Evolutionary conservation across 2,329 filamentous ascomycete species (phyloP).

Genomic region (Fusarium robinianum): DNA sequence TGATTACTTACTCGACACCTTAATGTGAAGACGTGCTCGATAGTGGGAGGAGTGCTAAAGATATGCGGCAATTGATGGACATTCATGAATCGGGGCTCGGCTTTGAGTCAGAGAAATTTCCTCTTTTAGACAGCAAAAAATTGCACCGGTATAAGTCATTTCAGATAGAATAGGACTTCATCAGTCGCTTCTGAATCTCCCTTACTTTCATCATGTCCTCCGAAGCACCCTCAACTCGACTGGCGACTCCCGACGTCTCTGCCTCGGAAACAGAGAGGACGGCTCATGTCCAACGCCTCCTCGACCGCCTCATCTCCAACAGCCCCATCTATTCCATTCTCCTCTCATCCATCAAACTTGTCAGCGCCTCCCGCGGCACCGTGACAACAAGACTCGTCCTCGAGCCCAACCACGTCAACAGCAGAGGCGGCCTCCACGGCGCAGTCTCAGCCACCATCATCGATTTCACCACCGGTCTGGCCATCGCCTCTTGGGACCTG

Average conservation of each 20-base stretch:
- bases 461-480: conserved; percentile 75
- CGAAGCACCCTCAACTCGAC: conserved; percentile 17
- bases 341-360: conserved; percentile 49
- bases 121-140: neutral
- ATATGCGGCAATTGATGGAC: conserved; percentile 31
- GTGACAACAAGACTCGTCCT: conserved; percentile 56
- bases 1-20: too few relatives aligned
- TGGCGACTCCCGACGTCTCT: conserved; percentile 16
- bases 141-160: neutral
- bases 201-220: conserved; percentile 16
- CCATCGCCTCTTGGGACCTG: conserved; percentile 68
- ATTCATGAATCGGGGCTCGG: conserved; percentile 35
- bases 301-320: conserved; percentile 46
- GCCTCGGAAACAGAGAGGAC: conserved; percentile 15
- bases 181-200: too few relatives aligned
- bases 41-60: too few relatives aligned
- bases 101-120: conserved; percentile 18
- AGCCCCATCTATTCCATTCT: conserved; percentile 57
- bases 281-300: conserved; percentile 40
- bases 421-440: conserved; percentile 69
- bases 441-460: conserved; percentile 72
- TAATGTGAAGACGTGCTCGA: too few relatives aligned
- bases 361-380: conserved; percentile 50
- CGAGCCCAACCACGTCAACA: conserved; percentile 65
- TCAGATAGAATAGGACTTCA: too few relatives aligned